Base-by-base conservation (phyloP, 257 asterid genomes). In the Capsicum baccatum region DNA sequence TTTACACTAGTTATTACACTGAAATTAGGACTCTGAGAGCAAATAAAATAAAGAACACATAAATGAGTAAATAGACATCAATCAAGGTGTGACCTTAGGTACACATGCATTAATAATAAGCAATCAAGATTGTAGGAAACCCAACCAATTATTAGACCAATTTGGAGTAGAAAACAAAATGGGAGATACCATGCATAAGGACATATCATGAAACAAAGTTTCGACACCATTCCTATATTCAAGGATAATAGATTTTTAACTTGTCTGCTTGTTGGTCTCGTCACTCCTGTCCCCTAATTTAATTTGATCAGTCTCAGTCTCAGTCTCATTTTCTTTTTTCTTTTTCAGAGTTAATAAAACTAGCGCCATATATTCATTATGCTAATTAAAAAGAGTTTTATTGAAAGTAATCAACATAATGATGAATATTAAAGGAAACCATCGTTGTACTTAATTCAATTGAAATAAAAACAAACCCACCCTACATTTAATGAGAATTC, bases 171-270 rank as follows among this genome's bases (percentile, higher is more conserved):
- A 12, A 74, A 76, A 71, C 16, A n/a, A 8, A 16, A 54, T 3
- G 16, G 69, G 37, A 82, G 83, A 68, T 86, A 44, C 87, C 87
- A 33, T 80, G 87, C 37, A 86, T 71, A 60, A 60, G 50, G 87
- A 84, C 89, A 54, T 67, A 35, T 78, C 26, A 16, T 8, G 66
- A 60, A 62, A 73, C 62, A 64, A 80, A 55, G 64, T 79, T 78
- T 84, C 42, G 87, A 86, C 85, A 80, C 35, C 26, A 48, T 33
- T 84, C 87, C 85, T 60, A 21, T 52, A 21, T 84, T 80, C 42
- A 67, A 26, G 83, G 84, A 42, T 33, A 67, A 44, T 83, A 44
- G 54, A 55, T 71, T 52, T 76, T 52, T 76, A 76, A 52, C 26
- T 52, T 76, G 81, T 76, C 63, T 76, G 48, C 19, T 76, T 76